These are phyloP conservation scores for Trebouxiophyceae sp. DNA, from an alignment of 163 green algal species.

Conservation along the genomic window DNA sequence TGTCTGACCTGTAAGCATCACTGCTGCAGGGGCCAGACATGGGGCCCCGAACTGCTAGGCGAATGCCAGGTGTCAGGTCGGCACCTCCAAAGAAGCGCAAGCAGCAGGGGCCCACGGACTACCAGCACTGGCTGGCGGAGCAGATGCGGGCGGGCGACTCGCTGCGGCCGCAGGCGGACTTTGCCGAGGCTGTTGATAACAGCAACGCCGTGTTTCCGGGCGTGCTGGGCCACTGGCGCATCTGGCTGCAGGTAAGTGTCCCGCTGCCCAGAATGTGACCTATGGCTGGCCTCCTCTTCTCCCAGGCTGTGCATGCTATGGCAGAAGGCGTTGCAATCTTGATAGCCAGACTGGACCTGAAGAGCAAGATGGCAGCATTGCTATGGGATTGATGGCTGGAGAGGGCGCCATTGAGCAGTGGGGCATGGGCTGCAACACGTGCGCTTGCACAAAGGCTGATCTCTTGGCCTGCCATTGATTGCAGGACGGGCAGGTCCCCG, in stretches of 20 bases:
- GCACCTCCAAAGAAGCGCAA: not conserved
- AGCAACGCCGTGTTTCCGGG: slow-evolving; percentile 30
- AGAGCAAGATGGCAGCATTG: too few relatives aligned
- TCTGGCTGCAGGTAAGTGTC: not conserved
- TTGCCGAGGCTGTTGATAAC: slow-evolving; percentile 49
- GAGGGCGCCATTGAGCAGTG: too few relatives aligned
- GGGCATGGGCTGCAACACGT: too few relatives aligned
- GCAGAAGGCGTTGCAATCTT: not conserved
- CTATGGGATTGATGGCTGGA: too few relatives aligned
- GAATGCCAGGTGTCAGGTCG: too few relatives aligned
- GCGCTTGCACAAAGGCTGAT: too few relatives aligned
- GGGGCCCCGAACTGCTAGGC: not conserved
- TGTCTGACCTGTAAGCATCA: not conserved
- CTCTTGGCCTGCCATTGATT: too few relatives aligned
- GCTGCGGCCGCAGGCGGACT: slow-evolving; percentile 40
- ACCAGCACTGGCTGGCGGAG: slow-evolving; percentile 7
- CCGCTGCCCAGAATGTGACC: not conserved
- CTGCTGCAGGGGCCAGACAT: not conserved
- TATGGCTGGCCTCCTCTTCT: too few relatives aligned
- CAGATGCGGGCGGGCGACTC: slow-evolving; percentile 3
- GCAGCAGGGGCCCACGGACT: not conserved
- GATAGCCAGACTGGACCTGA: too few relatives aligned
- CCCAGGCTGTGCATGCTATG: too few relatives aligned
- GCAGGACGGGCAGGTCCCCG: too few relatives aligned
- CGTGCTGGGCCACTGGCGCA: slow-evolving; percentile 17